Evolutionary conservation across 441 rosid genomes (phyloP).

Genomic region (Viola pubescens): DNA sequence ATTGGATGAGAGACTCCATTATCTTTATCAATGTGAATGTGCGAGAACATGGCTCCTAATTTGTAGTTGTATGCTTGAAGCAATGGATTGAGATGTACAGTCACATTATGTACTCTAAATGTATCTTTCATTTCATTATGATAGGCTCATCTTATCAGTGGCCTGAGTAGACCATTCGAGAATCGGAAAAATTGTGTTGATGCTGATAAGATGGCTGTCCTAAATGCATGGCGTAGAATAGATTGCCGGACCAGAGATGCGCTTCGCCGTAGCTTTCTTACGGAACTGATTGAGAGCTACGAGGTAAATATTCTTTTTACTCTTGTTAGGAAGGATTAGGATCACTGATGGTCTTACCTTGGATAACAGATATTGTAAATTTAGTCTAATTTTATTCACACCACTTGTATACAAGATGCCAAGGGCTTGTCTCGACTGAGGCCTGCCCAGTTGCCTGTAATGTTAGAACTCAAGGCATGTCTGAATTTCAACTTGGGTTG

Average conservation of each 20-base stretch:
- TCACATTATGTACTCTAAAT: constrained; percentile 11
- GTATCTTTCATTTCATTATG: constrained; percentile 14
- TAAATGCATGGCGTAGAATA: constrained; percentile 78
- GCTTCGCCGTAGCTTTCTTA: constrained; percentile 77
- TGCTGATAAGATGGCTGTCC: constrained; percentile 52
- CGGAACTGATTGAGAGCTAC: constrained; percentile 65
- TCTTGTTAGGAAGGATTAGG: constrained; percentile 2
- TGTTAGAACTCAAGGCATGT: neutral
- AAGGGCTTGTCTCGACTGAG: neutral
- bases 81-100: constrained; percentile 12
- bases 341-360: too few species aligned
- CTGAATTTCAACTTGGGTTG: neutral
- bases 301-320: constrained; percentile 40
- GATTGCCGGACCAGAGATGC: constrained; percentile 85
- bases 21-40: neutral
- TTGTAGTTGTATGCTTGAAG: neutral
- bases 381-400: neutral
- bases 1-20: neutral
- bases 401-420: neutral
- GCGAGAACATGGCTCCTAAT: neutral
- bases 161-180: constrained; percentile 28
- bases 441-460: neutral
- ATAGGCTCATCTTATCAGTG: constrained; percentile 55
- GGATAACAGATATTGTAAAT: neutral
- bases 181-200: constrained; percentile 49